Conservation (phyloP, 306 rosid species). For the Lupinus albus region DNA sequence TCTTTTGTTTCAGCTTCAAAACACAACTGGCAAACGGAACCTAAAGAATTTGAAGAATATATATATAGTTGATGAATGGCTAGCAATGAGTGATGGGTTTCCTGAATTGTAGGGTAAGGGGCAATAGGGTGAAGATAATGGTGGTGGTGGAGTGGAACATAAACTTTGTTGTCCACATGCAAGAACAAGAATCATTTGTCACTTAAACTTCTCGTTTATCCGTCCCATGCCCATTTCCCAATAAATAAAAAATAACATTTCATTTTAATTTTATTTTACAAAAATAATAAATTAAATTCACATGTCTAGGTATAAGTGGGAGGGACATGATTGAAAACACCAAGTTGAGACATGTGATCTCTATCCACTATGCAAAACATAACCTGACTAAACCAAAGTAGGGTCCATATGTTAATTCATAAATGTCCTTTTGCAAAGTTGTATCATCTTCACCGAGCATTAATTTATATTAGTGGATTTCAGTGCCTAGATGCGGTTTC, state of each 20-base stretch:
- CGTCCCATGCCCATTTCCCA: no score
- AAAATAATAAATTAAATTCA: no score
- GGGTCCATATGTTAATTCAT: conserved; percentile 19
- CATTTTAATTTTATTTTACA: no score
- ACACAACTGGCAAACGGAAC: no score
- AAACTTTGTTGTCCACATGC: conserved; percentile 41
- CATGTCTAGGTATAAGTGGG: no score
- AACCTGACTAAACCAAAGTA: conserved; percentile 1
- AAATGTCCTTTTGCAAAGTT: conserved; percentile 8
- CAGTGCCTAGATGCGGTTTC: conserved; percentile 2
- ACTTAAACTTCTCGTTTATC: no score
- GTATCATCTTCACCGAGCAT: conserved; percentile 17
- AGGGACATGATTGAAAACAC: no score
- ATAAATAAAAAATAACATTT: no score
- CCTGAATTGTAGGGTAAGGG: conserved; percentile 40
- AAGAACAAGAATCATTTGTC: no score
- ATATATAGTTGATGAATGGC: conserved; percentile 19
- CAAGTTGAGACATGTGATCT: no score
- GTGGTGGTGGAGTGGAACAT: conserved; percentile 8
- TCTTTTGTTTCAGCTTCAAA: no score
- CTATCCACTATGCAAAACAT: conserved; percentile 8
- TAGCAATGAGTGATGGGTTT: conserved; percentile 27
- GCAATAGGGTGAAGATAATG: conserved; percentile 23
- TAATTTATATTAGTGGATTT: conserved; percentile 24
- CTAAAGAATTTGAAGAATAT: no score